Base-by-base conservation (phyloP, 176 grass and related monocot genomes). In the Avena eriantha region DNA sequence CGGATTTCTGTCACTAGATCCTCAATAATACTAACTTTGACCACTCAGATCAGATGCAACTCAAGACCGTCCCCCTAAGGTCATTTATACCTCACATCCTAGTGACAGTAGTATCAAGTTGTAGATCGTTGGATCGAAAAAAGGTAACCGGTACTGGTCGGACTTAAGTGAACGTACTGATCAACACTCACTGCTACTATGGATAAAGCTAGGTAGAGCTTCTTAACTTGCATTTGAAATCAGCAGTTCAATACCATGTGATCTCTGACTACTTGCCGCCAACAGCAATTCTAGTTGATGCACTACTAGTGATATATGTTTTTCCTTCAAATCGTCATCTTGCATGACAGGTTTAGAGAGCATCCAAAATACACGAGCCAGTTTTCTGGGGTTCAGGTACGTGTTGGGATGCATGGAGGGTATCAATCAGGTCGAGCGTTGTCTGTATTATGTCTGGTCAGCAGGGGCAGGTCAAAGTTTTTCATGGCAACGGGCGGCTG, bases 1-100 rank as follows among this genome's bases (percentile, higher is more conserved):
- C 31, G 7, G 59, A 79, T 71, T 72, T 80, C 29, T 84, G 82
- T 43, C 81, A 65, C 26, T 61, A 22, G 87, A 84, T 84, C 33
- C 55, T 79, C 22, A 63, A 57, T 15, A 80, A 49, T 29, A 67
- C 39, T 45, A 65, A 26, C 21, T 66, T 85, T 85, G 76, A 74
- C 75, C 59, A 13, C 63, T 29, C 29, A 29, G 29, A 29, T 73
- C 15, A 72, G 53, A 61, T 54, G 81, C 80, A 69, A 60, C 12
- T 22, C 16, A 70, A 65, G 34, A 74, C 56, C 11, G 60, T 64
- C 60, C 51, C n/a, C 51, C n/a, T 61, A 15, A 78, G 61, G 54
- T 73, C 55, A 73, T 79, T 89, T 73, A 43, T 54, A 14, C 31
- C 71, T 55, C 45, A 33, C 3, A 31, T 55, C 53, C 3, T 15